Base-by-base conservation (phyloP, 371 early-diverging fungal species). In the Zopfochytrium polystomum region DNA sequence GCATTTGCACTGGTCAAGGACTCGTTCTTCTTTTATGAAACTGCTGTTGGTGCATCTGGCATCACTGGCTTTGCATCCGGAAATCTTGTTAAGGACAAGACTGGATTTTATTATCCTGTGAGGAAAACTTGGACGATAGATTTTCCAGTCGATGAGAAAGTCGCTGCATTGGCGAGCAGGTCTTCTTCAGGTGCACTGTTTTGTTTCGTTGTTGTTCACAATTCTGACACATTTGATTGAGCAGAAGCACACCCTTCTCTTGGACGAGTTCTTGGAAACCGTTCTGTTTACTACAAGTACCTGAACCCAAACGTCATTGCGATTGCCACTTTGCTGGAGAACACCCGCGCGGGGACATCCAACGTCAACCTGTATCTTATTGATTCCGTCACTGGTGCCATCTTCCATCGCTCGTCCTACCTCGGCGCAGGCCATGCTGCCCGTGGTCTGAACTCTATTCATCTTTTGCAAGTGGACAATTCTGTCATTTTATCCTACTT, bases 211-310 rank as follows among this genome's bases (percentile, higher is more conserved):
- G 23, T 13, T 2, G 11, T 23, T 48, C n/a, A 2, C 23, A 23
- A 48, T n/a, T 48, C 1, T 48, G 26, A 48, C 23, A 9, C 52
- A 2, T 11, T 42, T 43, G 11, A 35, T 9, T 42, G 18, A 11
- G 4, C 72, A 60, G 86, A 85, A 45, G 78, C 80, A 43, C 81
- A 92, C 11, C 91, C 98, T 2, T 89, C 90, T 6, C 57, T 92
- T 22, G 98, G 98, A 4, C 87, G 92, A 11, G 93, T 93, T 3
- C 84, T 95, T 7, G 95, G 93, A 54, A 87, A 95, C 72, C 90
- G 98, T 25, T 85, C 88, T 33, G 96, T 97, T 13, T 80, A 90
- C 26, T 97, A 92, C 88, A 97, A 97, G 75, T 96, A 95, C 73
- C 81, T 95, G 62, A 96, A 93, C 74, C 95, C 95, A 43, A 88